phyloP scores from a whole-genome alignment of 1,284 basidiomycete genomes.

The Somion occarium region DNA sequence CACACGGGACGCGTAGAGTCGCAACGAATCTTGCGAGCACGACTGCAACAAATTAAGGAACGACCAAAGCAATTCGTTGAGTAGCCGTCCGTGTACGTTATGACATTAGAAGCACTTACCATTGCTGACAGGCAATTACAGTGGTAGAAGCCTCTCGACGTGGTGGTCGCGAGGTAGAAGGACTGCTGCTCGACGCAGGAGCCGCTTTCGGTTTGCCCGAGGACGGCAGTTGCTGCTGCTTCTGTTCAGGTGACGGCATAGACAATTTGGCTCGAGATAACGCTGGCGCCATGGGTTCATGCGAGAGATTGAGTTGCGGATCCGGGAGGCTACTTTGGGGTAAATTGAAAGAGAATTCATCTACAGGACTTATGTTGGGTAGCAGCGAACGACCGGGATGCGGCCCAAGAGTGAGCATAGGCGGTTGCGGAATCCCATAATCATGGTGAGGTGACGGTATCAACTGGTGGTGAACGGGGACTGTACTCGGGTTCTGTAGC shows the following conservation, averaged over 20 bases:
- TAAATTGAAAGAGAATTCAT: conserved; percentile 27
- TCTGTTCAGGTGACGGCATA: conserved; percentile 20
- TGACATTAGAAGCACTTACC: conserved; percentile 22
- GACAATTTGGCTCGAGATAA: conserved; percentile 20
- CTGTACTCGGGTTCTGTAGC: conserved; percentile 25
- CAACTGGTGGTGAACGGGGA: conserved; percentile 21
- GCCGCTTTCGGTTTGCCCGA: conserved; percentile 14
- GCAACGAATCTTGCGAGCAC: conserved; percentile 77
- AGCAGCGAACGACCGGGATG: conserved; percentile 21
- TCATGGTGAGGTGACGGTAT: conserved; percentile 14
- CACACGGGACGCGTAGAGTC: conserved; percentile 76
- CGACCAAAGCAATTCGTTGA: conserved; percentile 3
- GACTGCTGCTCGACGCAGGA: conserved; percentile 20
- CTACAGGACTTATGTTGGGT: conserved; percentile 19
- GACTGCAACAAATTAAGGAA: conserved; percentile 39
- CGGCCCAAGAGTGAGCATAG: conserved; percentile 22
- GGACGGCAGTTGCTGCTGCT: conserved; percentile 19
- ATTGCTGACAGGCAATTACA: conserved; percentile 47
- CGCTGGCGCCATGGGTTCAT: conserved; percentile 18
- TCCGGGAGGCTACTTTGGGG: conserved; percentile 25
- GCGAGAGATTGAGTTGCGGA: conserved; percentile 20
- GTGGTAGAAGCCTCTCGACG: conserved; percentile 59
- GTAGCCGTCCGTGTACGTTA: conserved; percentile 7
- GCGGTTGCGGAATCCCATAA: conserved; percentile 22
- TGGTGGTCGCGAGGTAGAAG: conserved; percentile 27